A percentile compares a stretch with the other conserved stretches of the same genome.
Evolutionary conservation across 192 early-diverging fungal genomes (phyloP).

Genomic region (Globomyces pollinis-pini): DNA sequence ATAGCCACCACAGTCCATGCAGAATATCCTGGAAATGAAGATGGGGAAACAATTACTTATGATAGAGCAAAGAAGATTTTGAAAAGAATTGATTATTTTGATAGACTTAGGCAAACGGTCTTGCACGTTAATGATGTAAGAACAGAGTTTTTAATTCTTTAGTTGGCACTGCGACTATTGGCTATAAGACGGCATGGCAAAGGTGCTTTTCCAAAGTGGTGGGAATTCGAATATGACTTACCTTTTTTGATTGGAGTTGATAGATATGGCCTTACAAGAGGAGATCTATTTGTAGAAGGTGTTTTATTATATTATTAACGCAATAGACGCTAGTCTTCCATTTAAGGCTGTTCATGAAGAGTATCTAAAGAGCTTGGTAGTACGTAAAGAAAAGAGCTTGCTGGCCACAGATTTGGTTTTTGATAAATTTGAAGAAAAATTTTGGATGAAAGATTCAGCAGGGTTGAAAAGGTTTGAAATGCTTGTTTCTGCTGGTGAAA

Average conservation of each 20-base stretch:
- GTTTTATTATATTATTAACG: neutral
- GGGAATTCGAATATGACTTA: conserved; percentile 61
- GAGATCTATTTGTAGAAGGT: conserved; percentile 61
- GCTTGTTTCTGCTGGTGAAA: conserved; percentile 29
- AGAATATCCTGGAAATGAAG: conserved; percentile 10
- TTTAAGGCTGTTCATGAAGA: conserved; percentile 38
- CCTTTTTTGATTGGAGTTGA: conserved; percentile 62
- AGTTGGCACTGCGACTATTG: conserved; percentile 28
- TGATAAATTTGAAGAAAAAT: conserved; percentile 34
- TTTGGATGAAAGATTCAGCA: conserved; percentile 46
- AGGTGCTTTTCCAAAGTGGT: conserved; percentile 57
- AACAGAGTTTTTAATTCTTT: neutral
- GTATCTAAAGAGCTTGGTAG: conserved; percentile 26
- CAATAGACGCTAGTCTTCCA: conserved; percentile 13
- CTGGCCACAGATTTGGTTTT: conserved; percentile 22
- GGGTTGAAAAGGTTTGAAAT: conserved; percentile 37
- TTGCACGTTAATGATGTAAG: conserved; percentile 40
- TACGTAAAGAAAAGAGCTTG: conserved; percentile 9
- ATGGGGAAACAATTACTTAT: conserved; percentile 47
- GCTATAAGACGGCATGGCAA: conserved; percentile 28
- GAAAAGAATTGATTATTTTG: conserved; percentile 64
- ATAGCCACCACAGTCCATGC: neutral
- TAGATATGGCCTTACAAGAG: conserved; percentile 59
- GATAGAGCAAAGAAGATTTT: conserved; percentile 63
- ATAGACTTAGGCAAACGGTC: conserved; percentile 54